Conservation (phyloP, 2,329 filamentous ascomycete species). For the Alternaria arbusti region DNA sequence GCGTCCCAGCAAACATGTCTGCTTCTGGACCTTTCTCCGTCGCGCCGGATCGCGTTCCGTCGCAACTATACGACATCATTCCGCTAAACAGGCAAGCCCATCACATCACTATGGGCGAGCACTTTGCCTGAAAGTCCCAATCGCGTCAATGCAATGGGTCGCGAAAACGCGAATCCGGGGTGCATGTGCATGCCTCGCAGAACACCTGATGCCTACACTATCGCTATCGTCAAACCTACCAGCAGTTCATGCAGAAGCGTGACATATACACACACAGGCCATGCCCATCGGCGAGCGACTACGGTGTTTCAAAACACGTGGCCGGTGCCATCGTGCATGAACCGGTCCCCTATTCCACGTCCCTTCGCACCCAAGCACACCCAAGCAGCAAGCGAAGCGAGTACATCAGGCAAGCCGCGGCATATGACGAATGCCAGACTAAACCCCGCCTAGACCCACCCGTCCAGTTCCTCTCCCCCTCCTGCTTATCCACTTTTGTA, state of each 20-base stretch:
- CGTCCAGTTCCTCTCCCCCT: not conserved
- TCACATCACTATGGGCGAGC: not conserved
- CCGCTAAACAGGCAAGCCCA: not conserved
- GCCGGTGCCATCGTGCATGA: conserved; percentile 15
- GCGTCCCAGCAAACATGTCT: conserved; percentile 6
- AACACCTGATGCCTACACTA: not conserved
- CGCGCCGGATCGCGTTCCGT: not conserved
- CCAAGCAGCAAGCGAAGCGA: conserved; percentile 8
- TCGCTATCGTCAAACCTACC: not conserved
- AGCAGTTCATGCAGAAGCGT: conserved; percentile 10
- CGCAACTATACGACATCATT: not conserved
- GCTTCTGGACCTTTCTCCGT: conserved; percentile 2
- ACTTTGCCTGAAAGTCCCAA: not conserved
- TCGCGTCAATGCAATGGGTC: not conserved
- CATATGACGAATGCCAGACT: conserved; percentile 3
- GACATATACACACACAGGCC: not conserved
- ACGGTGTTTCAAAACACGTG: conserved; percentile 15
- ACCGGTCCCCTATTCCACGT: conserved; percentile 1
- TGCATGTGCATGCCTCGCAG: not conserved
- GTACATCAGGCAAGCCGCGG: not conserved
- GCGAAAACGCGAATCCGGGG: not conserved
- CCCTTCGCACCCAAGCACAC: not conserved
- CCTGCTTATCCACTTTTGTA: not conserved
- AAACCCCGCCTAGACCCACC: conserved; percentile 4
- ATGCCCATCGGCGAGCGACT: not conserved